Evolutionary conservation across 176 grass and related monocot species (phyloP).

Genomic region (Lolium multiflorum): DNA sequence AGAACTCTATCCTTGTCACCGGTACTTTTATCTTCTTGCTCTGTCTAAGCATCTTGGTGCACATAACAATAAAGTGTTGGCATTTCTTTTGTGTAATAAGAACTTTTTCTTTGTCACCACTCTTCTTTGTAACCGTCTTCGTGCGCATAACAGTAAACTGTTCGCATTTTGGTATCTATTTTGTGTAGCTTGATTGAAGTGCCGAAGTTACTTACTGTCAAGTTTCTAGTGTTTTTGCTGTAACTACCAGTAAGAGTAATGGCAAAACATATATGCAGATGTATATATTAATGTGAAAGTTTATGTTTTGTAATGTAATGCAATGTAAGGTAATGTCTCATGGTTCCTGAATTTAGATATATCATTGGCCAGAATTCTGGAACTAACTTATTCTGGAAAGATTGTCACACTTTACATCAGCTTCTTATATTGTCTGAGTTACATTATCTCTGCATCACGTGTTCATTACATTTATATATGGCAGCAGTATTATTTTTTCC

Average conservation of each 20-base stretch:
- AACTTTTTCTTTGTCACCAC: constrained; percentile 28
- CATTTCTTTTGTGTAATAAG: constrained; percentile 30
- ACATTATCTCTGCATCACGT: neutral
- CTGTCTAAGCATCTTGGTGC: neutral
- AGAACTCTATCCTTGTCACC: constrained; percentile 46
- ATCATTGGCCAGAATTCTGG: constrained; percentile 3
- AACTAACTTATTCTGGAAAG: constrained; percentile 1
- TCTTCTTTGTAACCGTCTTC: neutral
- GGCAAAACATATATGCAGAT: neutral
- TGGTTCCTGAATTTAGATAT: constrained; percentile 11
- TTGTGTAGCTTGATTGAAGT: neutral
- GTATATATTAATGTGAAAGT: constrained; percentile 10
- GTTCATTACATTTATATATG: constrained; percentile 4
- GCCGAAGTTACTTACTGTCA: neutral
- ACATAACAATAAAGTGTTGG: neutral
- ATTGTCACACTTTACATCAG: neutral
- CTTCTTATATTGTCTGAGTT: constrained; percentile 21
- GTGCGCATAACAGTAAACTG: constrained; percentile 17
- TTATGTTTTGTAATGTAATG: neutral
- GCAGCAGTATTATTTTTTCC: neutral
- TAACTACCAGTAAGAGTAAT: constrained; percentile 9
- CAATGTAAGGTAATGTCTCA: neutral
- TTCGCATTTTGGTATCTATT: constrained; percentile 2
- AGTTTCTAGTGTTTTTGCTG: constrained; percentile 9
- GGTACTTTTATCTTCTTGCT: neutral